A percentile compares a stretch with the other conserved stretches of the same genome.
phyloP scores from a whole-genome alignment of 2,329 filamentous ascomycete genomes.

The Sporothrix variecibatus region DNA sequence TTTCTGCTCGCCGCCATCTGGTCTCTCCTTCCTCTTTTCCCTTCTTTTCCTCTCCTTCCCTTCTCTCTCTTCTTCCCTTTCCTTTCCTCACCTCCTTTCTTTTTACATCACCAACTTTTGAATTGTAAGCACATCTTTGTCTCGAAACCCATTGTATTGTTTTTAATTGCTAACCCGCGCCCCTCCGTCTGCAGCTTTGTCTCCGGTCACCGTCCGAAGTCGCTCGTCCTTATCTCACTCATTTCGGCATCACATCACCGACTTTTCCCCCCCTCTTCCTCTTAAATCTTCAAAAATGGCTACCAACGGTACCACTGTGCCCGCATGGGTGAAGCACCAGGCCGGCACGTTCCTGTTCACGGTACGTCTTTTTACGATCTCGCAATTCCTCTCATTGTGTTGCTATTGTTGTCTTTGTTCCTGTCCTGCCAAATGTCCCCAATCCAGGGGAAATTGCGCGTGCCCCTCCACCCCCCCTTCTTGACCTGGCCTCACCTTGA shows the following conservation, averaged over 20 bases:
- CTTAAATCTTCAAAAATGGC: constrained; percentile 39
- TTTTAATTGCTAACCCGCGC: background rate
- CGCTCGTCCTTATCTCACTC: background rate
- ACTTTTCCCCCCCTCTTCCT: background rate
- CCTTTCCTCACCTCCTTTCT: background rate
- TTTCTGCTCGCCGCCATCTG: background rate
- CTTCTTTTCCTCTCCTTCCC: constrained; percentile 2
- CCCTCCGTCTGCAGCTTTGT: background rate
- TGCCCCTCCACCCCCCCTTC: constrained; percentile 21
- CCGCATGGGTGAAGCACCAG: constrained; percentile 53
- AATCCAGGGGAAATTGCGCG: background rate
- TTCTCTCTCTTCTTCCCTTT: background rate
- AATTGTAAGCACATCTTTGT: background rate
- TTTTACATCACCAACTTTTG: constrained; percentile 1
- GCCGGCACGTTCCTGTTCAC: constrained; percentile 82
- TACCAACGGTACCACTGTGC: constrained; percentile 40
- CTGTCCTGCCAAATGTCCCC: background rate
- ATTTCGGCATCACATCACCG: constrained; percentile 9
- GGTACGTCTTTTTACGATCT: constrained; percentile 45
- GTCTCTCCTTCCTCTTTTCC: constrained; percentile 15
- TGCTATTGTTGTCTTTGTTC: constrained; percentile 14
- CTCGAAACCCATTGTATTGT: background rate
- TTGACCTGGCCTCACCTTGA: background rate
- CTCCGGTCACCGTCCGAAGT: constrained; percentile 12
- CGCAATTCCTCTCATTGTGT: background rate